Base-by-base conservation (phyloP, 306 rosid species). In the Quercus parvula region DNA sequence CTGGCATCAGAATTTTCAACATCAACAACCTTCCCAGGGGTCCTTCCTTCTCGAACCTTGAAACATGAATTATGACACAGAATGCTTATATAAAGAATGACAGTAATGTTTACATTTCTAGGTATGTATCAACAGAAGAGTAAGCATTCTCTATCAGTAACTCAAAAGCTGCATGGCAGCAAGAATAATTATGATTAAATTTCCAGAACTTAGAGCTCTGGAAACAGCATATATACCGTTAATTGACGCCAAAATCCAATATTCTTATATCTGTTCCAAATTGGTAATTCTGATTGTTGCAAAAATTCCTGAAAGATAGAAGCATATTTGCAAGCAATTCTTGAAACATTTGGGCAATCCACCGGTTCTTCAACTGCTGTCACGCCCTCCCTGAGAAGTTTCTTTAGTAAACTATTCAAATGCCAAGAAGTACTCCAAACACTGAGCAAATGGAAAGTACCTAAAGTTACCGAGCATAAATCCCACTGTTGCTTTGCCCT, bases 391-490 rank as follows among this genome's bases (percentile, higher is more conserved):
- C 99, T 93, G 89, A 44, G 38, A 82, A 63, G 28, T 62, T 82
- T 81, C 76, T 51, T 86, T 64, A 85, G 88, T 70, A 81, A 77
- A 73, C 56, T 70, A 44, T 74, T 77, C 19, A 51, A 30, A 81
- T 62, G 75, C 63, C 49, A 82, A 81, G 4, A 67, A 75, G 70
- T 56, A 70, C 64, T 72, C 51, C 33, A 68, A 76, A 82, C 84
- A 83, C 69, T 77, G 67, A 73, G 66, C 27, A 68, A 35, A 83
- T n/a, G 75, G 56, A 62, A 51, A 51, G 78, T 83, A 95, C 99
- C 99, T 91, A 79, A 93, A 95, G 85, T 95, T 93, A 82, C 98
- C 99, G 73, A 95, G 95, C 94, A 89, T 91, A 81, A 93, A 95
- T 9, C 99, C 99, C 84, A 91, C 99, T 4, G 98, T 95, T 78